Conservation (phyloP, 2,329 filamentous ascomycete species). For the Calonectria fujianensis region DNA sequence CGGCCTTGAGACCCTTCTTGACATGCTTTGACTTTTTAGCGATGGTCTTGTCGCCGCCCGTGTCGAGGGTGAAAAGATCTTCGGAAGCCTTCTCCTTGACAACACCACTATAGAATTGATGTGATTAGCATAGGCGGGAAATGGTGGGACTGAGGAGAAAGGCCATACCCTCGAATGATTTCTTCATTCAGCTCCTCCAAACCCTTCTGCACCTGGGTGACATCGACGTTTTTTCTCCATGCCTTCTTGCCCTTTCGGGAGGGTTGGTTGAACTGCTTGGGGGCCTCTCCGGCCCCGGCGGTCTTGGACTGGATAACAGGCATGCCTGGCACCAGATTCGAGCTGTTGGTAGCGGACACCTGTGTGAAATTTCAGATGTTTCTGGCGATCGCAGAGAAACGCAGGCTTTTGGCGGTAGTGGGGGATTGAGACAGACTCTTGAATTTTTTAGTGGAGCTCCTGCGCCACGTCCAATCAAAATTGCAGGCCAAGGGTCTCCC, state of each 20-base stretch:
- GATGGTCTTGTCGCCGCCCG: conserved; percentile 80
- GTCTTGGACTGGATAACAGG: conserved; percentile 69
- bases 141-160: background rate
- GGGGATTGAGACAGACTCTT: conserved; percentile 51
- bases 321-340: conserved; percentile 63
- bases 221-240: conserved; percentile 98
- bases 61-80: conserved; percentile 90
- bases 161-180: conserved; percentile 87
- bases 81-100: conserved; percentile 88
- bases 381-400: conserved; percentile 42
- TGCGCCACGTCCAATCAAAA: conserved; percentile 25
- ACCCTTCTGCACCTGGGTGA: conserved; percentile 88
- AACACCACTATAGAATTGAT: conserved; percentile 79
- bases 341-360: conserved; percentile 43
- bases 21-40: conserved; percentile 78
- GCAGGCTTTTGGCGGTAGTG: conserved; percentile 47
- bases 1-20: conserved; percentile 88
- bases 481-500: conserved; percentile 27
- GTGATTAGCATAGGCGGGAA: conserved; percentile 42
- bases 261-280: conserved; percentile 88
- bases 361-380: conserved; percentile 41
- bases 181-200: conserved; percentile 90
- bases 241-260: conserved; percentile 99
- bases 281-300: conserved; percentile 74
- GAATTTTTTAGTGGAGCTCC: conserved; percentile 56